Evolutionary conservation across 768 basidiomycete genomes (phyloP), one percentile per base, ranked within the genome.

Genomic region (Panellus pusillus): DNA sequence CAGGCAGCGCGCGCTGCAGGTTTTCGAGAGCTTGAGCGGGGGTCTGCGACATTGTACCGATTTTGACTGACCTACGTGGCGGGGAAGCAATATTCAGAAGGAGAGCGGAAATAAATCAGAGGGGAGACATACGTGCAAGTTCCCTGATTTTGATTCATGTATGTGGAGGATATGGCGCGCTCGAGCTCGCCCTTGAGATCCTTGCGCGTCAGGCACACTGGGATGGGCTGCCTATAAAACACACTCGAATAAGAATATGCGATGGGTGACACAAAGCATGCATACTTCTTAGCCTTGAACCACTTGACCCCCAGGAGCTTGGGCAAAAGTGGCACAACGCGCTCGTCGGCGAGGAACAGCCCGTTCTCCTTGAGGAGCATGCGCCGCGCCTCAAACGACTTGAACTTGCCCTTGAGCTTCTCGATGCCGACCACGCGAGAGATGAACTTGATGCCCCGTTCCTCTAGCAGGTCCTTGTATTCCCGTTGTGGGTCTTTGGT

Each of bases 331-430:
- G 89, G 88, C 35, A 96, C 74, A 39, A 99, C 78, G 27, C 93
- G 78, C 57, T 97, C 93, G 70, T 99, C 97, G 14, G 93, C 93
- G 45, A 98, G 78, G 73, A 98, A 99, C 60, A 98, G 66, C 8
- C 85, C 95, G 60, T 96, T 89, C 67, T 97, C 93, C 66, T 88
- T 89, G 61, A 95, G 72, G 32, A 98, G 71, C 66, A 88, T 73
- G 41, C 97, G 75, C 41, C 94, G 84, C 47, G 89, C 89, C 64
- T 92, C 92, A 61, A 80, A 93, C 9, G 84, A 79, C 69, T 84
- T 87, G 76, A 90, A 93, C 72, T 98, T 98, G 19, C 96, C 96
- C 74, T 91, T 93, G 54, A 99, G 80, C 69, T 99, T 98, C 56
- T 79, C 79, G 41, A 98, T 72, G 15, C 93, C 96, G 43, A 98